A percentile compares a stretch with the other conserved stretches of the same genome.
Conservation (phyloP, 495 filamentous ascomycete genomes). For the Podospora sp. region DNA sequence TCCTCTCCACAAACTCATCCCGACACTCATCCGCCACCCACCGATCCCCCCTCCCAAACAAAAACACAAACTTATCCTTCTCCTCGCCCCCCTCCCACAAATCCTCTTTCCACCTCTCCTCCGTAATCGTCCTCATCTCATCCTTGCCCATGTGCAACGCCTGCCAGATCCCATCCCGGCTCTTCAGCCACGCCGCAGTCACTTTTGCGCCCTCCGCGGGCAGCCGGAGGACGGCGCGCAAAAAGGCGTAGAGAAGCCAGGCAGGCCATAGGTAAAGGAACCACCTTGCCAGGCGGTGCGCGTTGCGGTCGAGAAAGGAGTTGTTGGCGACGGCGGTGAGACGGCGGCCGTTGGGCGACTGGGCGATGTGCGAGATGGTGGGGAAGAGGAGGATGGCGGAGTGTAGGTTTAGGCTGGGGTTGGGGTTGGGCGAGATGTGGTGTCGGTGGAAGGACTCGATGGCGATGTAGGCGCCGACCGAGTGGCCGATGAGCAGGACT, state of each 20-base stretch:
- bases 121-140: conserved; percentile 75
- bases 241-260: conserved; percentile 43
- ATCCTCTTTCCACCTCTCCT: conserved; percentile 77
- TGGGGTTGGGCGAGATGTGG: conserved; percentile 29
- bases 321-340: conserved; percentile 55
- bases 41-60: conserved; percentile 74
- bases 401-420: conserved; percentile 28
- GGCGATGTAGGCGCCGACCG: conserved; percentile 77
- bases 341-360: conserved; percentile 63
- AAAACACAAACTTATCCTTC: conserved; percentile 64
- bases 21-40: conserved; percentile 81
- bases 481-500: conserved; percentile 81
- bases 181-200: conserved; percentile 66
- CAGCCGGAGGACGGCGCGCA: conserved; percentile 55
- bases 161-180: conserved; percentile 66
- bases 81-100: conserved; percentile 63
- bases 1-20: conserved; percentile 67
- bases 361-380: conserved; percentile 73
- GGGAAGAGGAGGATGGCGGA: conserved; percentile 75
- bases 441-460: conserved; percentile 66
- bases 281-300: conserved; percentile 52
- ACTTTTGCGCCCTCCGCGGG: conserved; percentile 58
- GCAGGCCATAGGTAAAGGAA: conserved; percentile 53
- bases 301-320: conserved; percentile 57
- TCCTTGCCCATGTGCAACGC: conserved; percentile 63